Evolutionary conservation across 1,284 basidiomycete species (phyloP), one percentile per base, ranked within the genome.

Genomic region (Schizophyllum commune): DNA sequence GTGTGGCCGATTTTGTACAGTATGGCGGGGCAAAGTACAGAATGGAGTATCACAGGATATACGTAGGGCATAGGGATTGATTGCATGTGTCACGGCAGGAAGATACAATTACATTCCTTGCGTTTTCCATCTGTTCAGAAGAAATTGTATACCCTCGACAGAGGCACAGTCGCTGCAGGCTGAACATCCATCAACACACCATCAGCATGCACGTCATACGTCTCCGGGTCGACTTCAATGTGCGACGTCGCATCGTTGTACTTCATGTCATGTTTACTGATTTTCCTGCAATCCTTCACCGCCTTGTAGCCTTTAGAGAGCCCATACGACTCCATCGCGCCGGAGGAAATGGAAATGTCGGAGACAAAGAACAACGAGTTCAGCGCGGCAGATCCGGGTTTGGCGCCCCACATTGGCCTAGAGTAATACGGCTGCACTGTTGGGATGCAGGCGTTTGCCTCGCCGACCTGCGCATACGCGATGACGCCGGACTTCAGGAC

Each of bases 401-500:
- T 78, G 19, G 86, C 73, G 5, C 91, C 94, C 89, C 92, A 98
- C 95, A 97, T 98, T 0, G 91, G 91, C 57, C 90, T 83, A 1
- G 88, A 86, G 65, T 88, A 86, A 68, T 89, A 83, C 0, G 95
- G 96, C 72, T 98, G 94, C 0, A 98, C 92, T 0, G 92, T 92
- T 5, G 96, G 95, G 66, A 98, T 98, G 4, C 92, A 94, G 0
- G 81, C 94, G 72, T 96, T 96, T 0, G 94, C 91, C 64, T 97
- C 94, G 27, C 95, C 95, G 85, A 96, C 89, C 85, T 95, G 87
- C 1, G 92, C 88, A 86, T 90, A 95, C 4, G 83, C 92, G 65
- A 98, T 96, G 32, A 96, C 88, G 32, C 96, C 96, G 17, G 93
- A 94, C 74, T 99, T 98, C 68, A 98, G 79, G 13, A 98, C 88